Conservation (phyloP, 2,329 filamentous ascomycete genomes). For the Chaetomium strumarium region DNA sequence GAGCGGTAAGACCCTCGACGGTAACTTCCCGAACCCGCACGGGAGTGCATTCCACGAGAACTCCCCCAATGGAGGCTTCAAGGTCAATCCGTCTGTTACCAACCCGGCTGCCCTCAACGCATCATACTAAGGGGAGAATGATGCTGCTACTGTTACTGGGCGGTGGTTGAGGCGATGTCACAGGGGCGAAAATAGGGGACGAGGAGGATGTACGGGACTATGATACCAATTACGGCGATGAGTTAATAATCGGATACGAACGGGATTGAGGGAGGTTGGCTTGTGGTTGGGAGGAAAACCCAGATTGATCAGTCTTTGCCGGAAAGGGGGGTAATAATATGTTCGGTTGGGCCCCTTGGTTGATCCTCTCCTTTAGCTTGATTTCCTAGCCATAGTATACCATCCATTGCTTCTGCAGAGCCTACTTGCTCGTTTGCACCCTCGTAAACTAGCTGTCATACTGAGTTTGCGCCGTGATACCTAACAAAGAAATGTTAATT, state of each 20-base stretch:
- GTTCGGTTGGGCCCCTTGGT: too few species aligned
- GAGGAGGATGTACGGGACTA: background rate
- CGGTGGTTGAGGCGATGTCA: background rate
- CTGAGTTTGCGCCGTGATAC: too few species aligned
- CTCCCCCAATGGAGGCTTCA: background rate
- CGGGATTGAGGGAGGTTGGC: background rate
- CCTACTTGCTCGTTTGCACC: too few species aligned
- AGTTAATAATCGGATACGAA: background rate
- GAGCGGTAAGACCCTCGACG: background rate
- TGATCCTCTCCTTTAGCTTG: too few species aligned
- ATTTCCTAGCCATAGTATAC: too few species aligned
- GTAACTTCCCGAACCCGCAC: background rate
- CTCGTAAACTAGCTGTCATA: too few species aligned
- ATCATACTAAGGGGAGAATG: too few species aligned
- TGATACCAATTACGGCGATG: conserved; percentile 9
- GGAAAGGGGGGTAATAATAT: background rate
- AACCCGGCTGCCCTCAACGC: background rate
- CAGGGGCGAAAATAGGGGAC: background rate
- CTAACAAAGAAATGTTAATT: too few species aligned
- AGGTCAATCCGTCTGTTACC: background rate
- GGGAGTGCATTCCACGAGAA: background rate
- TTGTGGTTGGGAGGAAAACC: background rate
- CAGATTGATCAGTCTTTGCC: background rate
- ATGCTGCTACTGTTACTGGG: background rate
- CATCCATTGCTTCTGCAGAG: too few species aligned